Evolutionary conservation across 2,329 filamentous ascomycete species (phyloP), one percentile per base, ranked within the genome.

Genomic region (Amauroascus niger): DNA sequence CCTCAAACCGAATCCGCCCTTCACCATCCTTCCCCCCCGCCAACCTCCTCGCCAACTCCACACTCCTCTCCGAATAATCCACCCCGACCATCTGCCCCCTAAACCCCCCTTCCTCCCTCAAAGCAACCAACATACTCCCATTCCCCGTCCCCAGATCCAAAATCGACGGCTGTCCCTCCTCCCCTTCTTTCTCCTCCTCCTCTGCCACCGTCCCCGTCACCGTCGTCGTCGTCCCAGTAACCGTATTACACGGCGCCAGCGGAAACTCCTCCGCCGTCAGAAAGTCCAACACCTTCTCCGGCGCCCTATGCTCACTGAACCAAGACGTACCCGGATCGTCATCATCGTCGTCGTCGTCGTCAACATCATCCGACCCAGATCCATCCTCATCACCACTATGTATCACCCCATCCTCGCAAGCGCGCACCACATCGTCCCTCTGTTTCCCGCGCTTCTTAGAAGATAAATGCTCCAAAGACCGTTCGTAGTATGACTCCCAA

Each of bases 111-210:
- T 77, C 75, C 43, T 84, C 83, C 30, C 86, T 74, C 30, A 97
- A 74, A n/a, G 83, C 78, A 61, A 93, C 87, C n/a, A 97, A 76
- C 65, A 97, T 79, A 62, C 89, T 88, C 1, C 91, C 93, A 71
- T 98, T 98, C 1, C 93, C 93, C 9, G 89, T 96, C 18, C 93
- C 93, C 0, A 98, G 78, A 66, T 98, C 93, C 0, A 97, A 76
- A 56, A 95, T 83, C 1, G 55, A 66, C 40, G 58, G 71, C 57
- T 63, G 62, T 47, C 16, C 6, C 41, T 22, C 40, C 40, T 6
- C 40, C 16, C n/a, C n/a, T n/a, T n/a, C n/a, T n/a, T n/a, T n/a
- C n/a, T n/a, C n/a, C n/a, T n/a, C n/a, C n/a, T n/a, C n/a, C n/a
- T n/a, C n/a, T n/a, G n/a, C n/a, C n/a, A n/a, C n/a, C n/a, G n/a